Evolutionary conservation across 352 stramenopile genomes (phyloP).

Genomic region (Phytophthora fragariaefolia): DNA sequence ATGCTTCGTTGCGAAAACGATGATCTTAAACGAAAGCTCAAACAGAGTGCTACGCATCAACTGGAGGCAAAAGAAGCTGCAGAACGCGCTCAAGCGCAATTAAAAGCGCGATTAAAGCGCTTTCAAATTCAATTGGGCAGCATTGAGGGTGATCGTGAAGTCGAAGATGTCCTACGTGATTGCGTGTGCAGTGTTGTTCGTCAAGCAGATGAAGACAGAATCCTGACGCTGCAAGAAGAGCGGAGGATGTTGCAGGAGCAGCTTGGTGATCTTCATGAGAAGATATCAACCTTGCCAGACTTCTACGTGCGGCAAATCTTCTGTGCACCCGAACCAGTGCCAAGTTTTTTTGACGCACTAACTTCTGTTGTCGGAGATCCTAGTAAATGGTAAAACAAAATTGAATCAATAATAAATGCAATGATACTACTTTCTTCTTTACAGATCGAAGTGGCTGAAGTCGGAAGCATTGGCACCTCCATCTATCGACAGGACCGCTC

Average conservation of each 20-base stretch:
- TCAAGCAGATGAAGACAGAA: constrained; percentile 64
- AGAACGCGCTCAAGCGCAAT: constrained; percentile 41
- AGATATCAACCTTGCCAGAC: constrained; percentile 84
- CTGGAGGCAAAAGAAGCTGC: constrained; percentile 31
- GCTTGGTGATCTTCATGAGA: constrained; percentile 77
- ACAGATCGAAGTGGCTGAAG: constrained; percentile 54
- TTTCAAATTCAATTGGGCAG: constrained; percentile 68
- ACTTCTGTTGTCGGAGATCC: constrained; percentile 50
- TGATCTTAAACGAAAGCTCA: constrained; percentile 29
- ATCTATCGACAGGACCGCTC: constrained; percentile 87
- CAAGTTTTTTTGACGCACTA: constrained; percentile 85
- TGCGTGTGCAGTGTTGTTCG: constrained; percentile 65
- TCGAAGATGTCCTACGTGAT: constrained; percentile 60
- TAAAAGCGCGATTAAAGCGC: constrained; percentile 54
- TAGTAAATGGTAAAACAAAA: constrained; percentile 38
- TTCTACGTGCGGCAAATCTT: constrained; percentile 90
- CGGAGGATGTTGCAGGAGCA: constrained; percentile 72
- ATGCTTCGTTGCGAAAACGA: constrained; percentile 36
- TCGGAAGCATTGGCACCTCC: constrained; percentile 37
- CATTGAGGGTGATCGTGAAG: constrained; percentile 52
- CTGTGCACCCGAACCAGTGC: constrained; percentile 70
- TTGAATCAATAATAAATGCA: constrained; percentile 28
- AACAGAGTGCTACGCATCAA: constrained; percentile 23
- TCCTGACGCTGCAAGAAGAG: constrained; percentile 66
- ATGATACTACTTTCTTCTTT: constrained; percentile 26